A percentile compares a stretch with the other conserved stretches of the same genome.
phyloP scores from a whole-genome alignment of 176 grass and related monocot species.

The Bothriochloa decipiens region DNA sequence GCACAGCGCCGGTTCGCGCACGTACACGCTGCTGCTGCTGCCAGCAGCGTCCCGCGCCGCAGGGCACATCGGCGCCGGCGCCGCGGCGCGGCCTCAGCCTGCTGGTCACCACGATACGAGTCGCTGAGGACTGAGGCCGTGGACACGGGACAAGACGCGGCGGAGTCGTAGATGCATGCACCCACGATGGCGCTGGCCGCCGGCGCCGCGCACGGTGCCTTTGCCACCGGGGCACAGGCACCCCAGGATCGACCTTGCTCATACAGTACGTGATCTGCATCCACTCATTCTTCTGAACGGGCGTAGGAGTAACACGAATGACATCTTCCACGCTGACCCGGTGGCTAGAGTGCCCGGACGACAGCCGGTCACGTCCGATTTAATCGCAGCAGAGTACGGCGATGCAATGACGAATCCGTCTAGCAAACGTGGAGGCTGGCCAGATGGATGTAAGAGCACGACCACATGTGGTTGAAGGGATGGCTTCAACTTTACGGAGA shows the following conservation, averaged over 20 bases:
- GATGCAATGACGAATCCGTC: not conserved
- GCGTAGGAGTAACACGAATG: not conserved
- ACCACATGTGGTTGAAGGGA: too few species aligned
- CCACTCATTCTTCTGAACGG: not conserved
- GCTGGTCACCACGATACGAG: not conserved
- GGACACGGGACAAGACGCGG: not conserved
- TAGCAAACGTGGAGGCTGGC: not conserved
- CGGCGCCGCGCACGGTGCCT: not conserved
- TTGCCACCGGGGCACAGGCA: conserved; percentile 35
- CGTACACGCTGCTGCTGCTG: not conserved
- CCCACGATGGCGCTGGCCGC: not conserved
- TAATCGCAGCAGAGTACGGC: not conserved
- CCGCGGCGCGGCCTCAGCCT: not conserved
- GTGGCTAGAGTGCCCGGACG: not conserved
- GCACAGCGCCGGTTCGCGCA: not conserved
- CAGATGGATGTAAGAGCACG: too few species aligned
- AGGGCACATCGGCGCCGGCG: conserved; percentile 14
- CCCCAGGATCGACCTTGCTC: not conserved
- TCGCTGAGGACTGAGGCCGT: not conserved
- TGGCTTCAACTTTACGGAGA: too few species aligned
- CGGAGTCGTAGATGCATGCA: not conserved
- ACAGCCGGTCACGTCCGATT: not conserved
- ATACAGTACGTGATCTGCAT: not conserved
- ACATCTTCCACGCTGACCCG: not conserved
- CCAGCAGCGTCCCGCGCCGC: not conserved